phyloP scores from a whole-genome alignment of 2,329 filamentous ascomycete genomes.

The Aciculosporium take region DNA sequence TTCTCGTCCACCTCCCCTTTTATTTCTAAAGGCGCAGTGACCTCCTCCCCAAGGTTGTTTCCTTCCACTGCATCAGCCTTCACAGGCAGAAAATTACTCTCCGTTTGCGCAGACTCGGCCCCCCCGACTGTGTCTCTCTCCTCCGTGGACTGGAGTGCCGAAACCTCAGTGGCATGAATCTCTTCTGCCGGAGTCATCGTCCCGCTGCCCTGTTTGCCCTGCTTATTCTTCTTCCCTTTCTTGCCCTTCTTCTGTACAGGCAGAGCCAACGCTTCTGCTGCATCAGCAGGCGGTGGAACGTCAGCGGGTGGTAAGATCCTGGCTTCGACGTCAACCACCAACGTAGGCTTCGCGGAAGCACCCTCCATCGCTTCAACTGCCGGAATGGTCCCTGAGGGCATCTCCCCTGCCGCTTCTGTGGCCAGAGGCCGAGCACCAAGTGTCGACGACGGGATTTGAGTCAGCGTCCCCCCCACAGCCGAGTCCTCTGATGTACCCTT shows the following conservation, averaged over 20 bases:
- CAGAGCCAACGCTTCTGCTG: constrained; percentile 1
- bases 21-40: background rate
- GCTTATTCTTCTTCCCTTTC: constrained; percentile 3
- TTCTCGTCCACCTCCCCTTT: background rate
- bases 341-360: background rate
- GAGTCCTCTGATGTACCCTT: constrained; percentile 7
- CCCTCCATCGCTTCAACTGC: background rate
- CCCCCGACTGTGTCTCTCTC: background rate
- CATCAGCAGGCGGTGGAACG: background rate
- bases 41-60: background rate
- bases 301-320: background rate
- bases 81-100: background rate
- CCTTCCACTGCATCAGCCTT: background rate
- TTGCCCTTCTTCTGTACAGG: constrained; percentile 3
- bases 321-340: background rate
- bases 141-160: background rate
- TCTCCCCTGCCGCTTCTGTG: background rate
- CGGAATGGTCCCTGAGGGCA: background rate
- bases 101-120: no score
- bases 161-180: background rate
- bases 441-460: background rate
- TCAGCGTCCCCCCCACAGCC: background rate
- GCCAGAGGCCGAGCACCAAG: background rate
- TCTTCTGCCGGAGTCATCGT: background rate
- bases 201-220: constrained; percentile 1